A percentile compares a stretch with the other conserved stretches of the same genome.
phyloP scores from a whole-genome alignment of 805 yeast species.

The Teunomyces panamensis region DNA sequence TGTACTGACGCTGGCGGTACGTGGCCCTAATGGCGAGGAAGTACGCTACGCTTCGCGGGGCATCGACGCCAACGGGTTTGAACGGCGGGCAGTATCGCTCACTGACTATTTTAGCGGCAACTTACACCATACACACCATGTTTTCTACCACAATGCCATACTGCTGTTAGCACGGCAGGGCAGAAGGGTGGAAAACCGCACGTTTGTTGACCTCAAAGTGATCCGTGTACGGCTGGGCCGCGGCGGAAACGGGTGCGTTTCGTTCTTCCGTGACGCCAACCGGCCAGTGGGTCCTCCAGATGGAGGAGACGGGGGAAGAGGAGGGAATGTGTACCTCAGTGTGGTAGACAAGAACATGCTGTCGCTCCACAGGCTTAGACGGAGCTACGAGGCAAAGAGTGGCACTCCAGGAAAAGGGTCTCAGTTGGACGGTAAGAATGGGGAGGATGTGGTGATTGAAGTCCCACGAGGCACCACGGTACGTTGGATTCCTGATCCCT shows the following conservation, averaged over 20 bases:
- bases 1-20: background rate
- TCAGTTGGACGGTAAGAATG: slow-evolving; percentile 85
- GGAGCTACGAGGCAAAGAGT: slow-evolving; percentile 65
- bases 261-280: slow-evolving; percentile 85
- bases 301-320: slow-evolving; percentile 98
- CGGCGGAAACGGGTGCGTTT: slow-evolving; percentile 87
- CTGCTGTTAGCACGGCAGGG: slow-evolving; percentile 26
- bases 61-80: slow-evolving; percentile 15
- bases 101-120: slow-evolving; percentile 42
- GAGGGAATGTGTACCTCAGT: slow-evolving; percentile 83
- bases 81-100: slow-evolving; percentile 18
- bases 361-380: slow-evolving; percentile 66
- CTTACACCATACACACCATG: slow-evolving; percentile 37
- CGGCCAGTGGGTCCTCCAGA: slow-evolving; percentile 90
- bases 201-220: slow-evolving; percentile 60
- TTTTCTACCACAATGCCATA: slow-evolving; percentile 28
- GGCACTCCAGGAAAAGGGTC: slow-evolving; percentile 72
- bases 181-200: slow-evolving; percentile 33
- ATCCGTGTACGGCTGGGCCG: slow-evolving; percentile 69
- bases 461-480: slow-evolving; percentile 92
- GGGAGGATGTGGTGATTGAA: slow-evolving; percentile 72
- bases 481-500: slow-evolving; percentile 80
- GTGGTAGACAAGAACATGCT: slow-evolving; percentile 65
- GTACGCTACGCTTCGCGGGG: slow-evolving; percentile 16
- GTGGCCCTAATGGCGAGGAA: background rate